Conservation (phyloP, 2,329 filamentous ascomycete genomes). For the Fusarium sp. region DNA sequence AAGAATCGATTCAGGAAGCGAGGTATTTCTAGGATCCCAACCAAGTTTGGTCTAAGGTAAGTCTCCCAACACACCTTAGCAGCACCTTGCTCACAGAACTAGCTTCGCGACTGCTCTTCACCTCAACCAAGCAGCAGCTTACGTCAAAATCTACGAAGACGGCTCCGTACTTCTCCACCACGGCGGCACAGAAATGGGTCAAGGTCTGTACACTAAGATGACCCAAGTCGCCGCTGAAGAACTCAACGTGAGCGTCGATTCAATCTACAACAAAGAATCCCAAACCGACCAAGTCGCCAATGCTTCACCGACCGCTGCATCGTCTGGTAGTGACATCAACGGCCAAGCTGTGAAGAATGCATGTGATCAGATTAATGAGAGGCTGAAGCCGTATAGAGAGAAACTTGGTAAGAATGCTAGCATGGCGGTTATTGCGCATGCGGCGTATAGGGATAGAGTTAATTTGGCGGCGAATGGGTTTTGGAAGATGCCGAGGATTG, state of each 20-base stretch:
- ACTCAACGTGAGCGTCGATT: not conserved
- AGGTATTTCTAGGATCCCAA: not conserved
- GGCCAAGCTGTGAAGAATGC: not conserved
- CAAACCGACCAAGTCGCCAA: not conserved
- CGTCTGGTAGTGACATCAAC: not conserved
- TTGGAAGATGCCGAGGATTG: constrained; percentile 92
- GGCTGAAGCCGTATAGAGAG: not conserved
- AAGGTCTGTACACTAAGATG: not conserved
- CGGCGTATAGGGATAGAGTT: constrained; percentile 68
- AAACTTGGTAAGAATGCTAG: not conserved
- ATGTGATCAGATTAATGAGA: not conserved
- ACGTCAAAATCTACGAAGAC: not conserved
- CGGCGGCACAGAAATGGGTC: constrained; percentile 4
- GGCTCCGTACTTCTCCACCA: not conserved
- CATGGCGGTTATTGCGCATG: not conserved
- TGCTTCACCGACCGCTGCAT: not conserved
- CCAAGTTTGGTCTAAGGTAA: not conserved
- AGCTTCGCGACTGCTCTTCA: not conserved
- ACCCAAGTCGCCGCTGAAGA: not conserved
- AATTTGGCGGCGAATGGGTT: constrained; percentile 91
- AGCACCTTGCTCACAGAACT: rapidly evolving
- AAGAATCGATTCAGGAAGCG: not conserved
- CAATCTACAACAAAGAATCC: not conserved
- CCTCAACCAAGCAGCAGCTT: not conserved
- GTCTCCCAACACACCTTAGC: rapidly evolving